Evolutionary conservation across 2,329 filamentous ascomycete species (phyloP).

Genomic region (Apiospora rasikravindrae): DNA sequence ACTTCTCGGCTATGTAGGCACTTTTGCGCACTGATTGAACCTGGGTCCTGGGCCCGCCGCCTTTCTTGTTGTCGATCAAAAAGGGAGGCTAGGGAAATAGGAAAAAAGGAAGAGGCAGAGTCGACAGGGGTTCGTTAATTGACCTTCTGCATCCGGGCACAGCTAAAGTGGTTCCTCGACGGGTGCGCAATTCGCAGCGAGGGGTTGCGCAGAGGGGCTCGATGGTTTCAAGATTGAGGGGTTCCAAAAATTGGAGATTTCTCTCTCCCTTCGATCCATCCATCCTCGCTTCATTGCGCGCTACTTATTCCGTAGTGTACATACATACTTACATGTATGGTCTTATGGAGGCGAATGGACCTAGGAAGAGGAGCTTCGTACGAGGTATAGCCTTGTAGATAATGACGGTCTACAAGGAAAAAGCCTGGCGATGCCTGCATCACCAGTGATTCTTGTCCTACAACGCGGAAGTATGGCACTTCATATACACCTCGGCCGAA

Average conservation of each 20-base stretch:
- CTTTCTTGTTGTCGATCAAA: neutral
- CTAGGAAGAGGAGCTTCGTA: neutral
- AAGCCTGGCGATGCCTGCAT: neutral
- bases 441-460: neutral
- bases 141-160: neutral
- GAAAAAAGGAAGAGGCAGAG: neutral
- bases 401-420: neutral
- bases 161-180: neutral
- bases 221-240: slow-evolving; percentile 6
- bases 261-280: neutral
- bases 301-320: neutral
- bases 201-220: slow-evolving; percentile 4
- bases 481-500: neutral
- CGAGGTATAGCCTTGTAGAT: neutral
- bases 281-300: neutral
- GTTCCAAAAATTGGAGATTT: neutral
- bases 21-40: neutral
- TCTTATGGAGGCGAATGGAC: neutral
- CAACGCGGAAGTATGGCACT: neutral
- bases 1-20: slow-evolving; percentile 8
- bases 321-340: neutral
- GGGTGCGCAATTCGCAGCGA: neutral
- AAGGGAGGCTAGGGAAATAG: neutral
- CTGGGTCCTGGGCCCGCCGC: neutral
- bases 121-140: slow-evolving; percentile 6